phyloP scores from a whole-genome alignment of 495 filamentous ascomycete species.

The Penicillium dipodomyicola region DNA sequence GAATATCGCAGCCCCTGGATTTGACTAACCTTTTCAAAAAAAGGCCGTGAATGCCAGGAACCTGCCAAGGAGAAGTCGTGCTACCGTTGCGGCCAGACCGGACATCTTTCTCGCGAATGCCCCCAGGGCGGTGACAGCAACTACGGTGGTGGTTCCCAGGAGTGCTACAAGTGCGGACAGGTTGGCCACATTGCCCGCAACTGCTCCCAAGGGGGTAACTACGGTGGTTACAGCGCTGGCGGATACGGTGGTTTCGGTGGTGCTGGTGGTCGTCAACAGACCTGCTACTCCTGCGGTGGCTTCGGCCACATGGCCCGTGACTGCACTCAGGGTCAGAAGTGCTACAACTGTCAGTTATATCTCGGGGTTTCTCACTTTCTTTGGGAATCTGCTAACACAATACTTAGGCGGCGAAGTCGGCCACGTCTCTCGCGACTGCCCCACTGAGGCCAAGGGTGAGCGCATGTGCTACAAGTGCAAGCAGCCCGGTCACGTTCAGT shows the following conservation, averaged over 20 bases:
- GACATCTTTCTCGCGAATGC: constrained; percentile 95
- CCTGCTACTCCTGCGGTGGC: constrained; percentile 95
- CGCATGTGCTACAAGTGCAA: constrained; percentile 99
- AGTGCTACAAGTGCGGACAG: constrained; percentile 99
- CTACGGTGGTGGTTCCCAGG: constrained; percentile 55
- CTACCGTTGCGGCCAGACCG: constrained; percentile 85
- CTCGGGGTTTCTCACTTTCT: background rate
- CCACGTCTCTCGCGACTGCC: constrained; percentile 93
- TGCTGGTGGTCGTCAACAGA: constrained; percentile 48
- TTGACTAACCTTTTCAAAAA: constrained; percentile 28
- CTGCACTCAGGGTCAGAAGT: constrained; percentile 98
- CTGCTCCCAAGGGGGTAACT: constrained; percentile 68
- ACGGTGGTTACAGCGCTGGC: constrained; percentile 43
- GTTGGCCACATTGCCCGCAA: constrained; percentile 96
- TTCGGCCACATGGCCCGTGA: constrained; percentile 96
- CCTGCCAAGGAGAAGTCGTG: constrained; percentile 93
- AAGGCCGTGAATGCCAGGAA: constrained; percentile 87
- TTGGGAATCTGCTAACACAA: constrained; percentile 4
- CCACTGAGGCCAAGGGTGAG: constrained; percentile 81
- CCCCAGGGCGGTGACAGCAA: constrained; percentile 52
- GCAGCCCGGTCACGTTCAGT: constrained; percentile 94
- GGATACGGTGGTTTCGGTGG: constrained; percentile 50
- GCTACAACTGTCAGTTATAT: constrained; percentile 84
- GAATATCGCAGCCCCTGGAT: constrained; percentile 3
- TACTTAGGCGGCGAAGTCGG: constrained; percentile 75